These are phyloP conservation scores for Flaveria robusta DNA, from an alignment of 129 eudicot species.

Conservation along the genomic window DNA sequence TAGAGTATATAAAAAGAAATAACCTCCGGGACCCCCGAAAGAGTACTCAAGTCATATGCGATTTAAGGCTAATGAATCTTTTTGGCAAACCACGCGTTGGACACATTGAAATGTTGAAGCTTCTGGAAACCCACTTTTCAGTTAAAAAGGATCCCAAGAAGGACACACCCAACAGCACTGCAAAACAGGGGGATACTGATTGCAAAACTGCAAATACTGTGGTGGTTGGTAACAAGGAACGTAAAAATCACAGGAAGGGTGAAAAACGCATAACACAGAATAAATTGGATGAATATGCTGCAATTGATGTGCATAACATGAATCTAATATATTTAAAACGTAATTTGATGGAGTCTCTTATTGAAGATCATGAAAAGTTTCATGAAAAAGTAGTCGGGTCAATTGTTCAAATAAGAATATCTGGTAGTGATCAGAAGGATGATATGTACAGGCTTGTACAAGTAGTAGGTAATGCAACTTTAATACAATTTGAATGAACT, in stretches of 20 bases:
- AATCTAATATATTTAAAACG: conserved; percentile 81
- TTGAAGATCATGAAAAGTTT: conserved; percentile 63
- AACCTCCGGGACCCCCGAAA: conserved; percentile 79
- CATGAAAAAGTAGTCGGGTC: conserved; percentile 79
- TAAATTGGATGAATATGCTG: conserved; percentile 83
- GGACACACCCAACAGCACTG: conserved; percentile 38
- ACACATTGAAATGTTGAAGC: conserved; percentile 87
- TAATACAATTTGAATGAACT: conserved; percentile 5
- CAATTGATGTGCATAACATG: conserved; percentile 91
- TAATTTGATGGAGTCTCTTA: conserved; percentile 65
- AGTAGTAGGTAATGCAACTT: conserved; percentile 72
- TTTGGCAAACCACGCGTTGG: conserved; percentile 81
- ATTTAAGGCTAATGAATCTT: conserved; percentile 60
- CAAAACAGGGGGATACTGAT: conserved; percentile 40
- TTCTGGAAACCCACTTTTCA: conserved; percentile 69
- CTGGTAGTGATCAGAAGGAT: conserved; percentile 77
- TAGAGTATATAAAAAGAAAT: conserved; percentile 76
- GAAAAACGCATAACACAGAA: conserved; percentile 56
- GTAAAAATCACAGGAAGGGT: conserved; percentile 56
- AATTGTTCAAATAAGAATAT: conserved; percentile 77
- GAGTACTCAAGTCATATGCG: conserved; percentile 83
- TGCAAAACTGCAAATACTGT: conserved; percentile 35
- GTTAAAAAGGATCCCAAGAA: conserved; percentile 57
- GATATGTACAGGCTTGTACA: conserved; percentile 85
- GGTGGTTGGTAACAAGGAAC: conserved; percentile 51